A percentile compares a stretch with the other conserved stretches of the same genome.
phyloP scores from a whole-genome alignment of 371 early-diverging fungal genomes.

The Apophysomyces elegans region DNA sequence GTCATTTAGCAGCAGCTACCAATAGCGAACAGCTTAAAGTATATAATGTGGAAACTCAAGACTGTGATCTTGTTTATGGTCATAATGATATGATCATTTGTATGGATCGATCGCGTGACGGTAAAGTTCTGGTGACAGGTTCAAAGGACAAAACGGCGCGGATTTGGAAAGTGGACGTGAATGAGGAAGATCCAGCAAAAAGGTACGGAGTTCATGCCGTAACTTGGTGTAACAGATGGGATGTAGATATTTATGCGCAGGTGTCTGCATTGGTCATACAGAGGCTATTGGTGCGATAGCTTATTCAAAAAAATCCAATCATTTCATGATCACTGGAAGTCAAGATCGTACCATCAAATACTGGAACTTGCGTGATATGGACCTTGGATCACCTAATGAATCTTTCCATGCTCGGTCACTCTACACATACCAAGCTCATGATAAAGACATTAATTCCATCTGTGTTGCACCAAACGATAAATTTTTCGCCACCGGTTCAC shows the following conservation, averaged over 20 bases:
- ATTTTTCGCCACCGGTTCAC: slow-evolving; percentile 94
- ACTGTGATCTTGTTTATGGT: slow-evolving; percentile 87
- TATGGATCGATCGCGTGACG: slow-evolving; percentile 69
- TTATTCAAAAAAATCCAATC: slow-evolving; percentile 62
- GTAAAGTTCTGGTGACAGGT: slow-evolving; percentile 79
- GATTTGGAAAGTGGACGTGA: slow-evolving; percentile 74
- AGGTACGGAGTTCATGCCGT: slow-evolving; percentile 7
- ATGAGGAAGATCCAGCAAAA: slow-evolving; percentile 35
- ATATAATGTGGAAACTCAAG: slow-evolving; percentile 78
- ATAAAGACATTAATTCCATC: slow-evolving; percentile 97
- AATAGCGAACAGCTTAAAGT: slow-evolving; percentile 91
- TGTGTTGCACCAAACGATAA: slow-evolving; percentile 92
- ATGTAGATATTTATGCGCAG: slow-evolving; percentile 64
- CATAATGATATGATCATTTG: slow-evolving; percentile 89
- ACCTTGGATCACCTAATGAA: slow-evolving; percentile 47
- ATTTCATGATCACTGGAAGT: slow-evolving; percentile 84
- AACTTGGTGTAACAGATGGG: background rate
- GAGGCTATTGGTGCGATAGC: slow-evolving; percentile 90
- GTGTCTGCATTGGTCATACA: slow-evolving; percentile 87
- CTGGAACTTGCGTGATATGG: slow-evolving; percentile 79
- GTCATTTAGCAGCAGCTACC: slow-evolving; percentile 85
- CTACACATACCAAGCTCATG: slow-evolving; percentile 95
- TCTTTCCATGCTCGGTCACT: slow-evolving; percentile 62
- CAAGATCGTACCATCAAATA: slow-evolving; percentile 94
- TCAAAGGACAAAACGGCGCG: slow-evolving; percentile 89